Evolutionary conservation across 2,329 filamentous ascomycete genomes (phyloP).

Genomic region (Metarhizium brunneum): DNA sequence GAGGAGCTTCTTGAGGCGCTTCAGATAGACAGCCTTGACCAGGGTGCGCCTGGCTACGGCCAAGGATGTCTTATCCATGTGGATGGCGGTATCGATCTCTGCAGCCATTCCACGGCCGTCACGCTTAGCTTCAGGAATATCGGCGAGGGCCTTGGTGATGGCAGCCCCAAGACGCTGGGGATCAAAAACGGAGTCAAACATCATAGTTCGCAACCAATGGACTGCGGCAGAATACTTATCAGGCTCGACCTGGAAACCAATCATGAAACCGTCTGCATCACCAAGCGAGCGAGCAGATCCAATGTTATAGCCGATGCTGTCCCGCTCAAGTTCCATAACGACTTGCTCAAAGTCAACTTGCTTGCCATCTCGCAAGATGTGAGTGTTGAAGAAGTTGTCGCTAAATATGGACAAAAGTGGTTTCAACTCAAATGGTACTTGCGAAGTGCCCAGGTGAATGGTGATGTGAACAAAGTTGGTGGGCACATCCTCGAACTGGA

Average conservation of each 20-base stretch:
- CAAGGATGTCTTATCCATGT: slow-evolving; percentile 68
- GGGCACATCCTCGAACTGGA: slow-evolving; percentile 94
- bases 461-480: slow-evolving; percentile 87
- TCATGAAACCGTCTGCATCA: slow-evolving; percentile 71
- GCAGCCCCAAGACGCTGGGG: slow-evolving; percentile 52
- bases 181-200: slow-evolving; percentile 87
- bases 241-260: slow-evolving; percentile 78
- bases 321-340: slow-evolving; percentile 80
- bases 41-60: slow-evolving; percentile 71
- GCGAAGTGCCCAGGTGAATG: slow-evolving; percentile 68
- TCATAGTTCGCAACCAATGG: slow-evolving; percentile 74
- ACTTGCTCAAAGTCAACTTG: slow-evolving; percentile 83
- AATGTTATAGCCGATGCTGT: slow-evolving; percentile 78
- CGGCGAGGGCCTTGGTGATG: slow-evolving; percentile 75
- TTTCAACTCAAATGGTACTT: slow-evolving; percentile 71
- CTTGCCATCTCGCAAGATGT: slow-evolving; percentile 67
- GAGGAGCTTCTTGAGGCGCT: slow-evolving; percentile 73
- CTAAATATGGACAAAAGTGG: slow-evolving; percentile 78
- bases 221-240: slow-evolving; percentile 80
- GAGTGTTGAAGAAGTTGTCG: slow-evolving; percentile 91
- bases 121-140: slow-evolving; percentile 87
- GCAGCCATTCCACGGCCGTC: slow-evolving; percentile 62
- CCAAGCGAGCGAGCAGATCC: slow-evolving; percentile 58
- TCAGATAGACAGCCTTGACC: slow-evolving; percentile 80
- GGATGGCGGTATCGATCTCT: slow-evolving; percentile 66